Conservation (phyloP, 345 rosid genomes). For the Salix koriyanagi region DNA sequence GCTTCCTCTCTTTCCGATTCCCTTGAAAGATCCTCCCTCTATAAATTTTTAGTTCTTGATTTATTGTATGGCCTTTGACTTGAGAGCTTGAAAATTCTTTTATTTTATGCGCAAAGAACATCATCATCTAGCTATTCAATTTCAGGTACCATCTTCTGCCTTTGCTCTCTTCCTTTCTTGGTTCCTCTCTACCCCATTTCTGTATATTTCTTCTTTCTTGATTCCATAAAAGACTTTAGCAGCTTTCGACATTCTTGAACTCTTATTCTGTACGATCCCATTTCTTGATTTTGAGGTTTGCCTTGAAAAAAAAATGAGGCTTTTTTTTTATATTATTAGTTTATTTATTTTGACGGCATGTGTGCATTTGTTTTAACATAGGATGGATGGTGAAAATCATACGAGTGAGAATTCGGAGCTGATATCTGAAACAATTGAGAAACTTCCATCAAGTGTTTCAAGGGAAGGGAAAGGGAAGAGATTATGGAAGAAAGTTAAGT, state of each 20-base stretch:
- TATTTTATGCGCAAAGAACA: no score
- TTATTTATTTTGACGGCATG: background rate
- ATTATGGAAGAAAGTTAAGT: conserved; percentile 83
- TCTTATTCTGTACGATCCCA: background rate
- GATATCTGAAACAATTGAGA: conserved; percentile 43
- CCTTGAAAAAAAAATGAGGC: background rate
- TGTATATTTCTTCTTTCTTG: background rate
- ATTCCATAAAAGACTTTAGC: background rate
- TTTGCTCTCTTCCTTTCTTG: background rate
- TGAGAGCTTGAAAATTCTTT: background rate
- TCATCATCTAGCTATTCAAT: background rate
- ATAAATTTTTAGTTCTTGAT: no score
- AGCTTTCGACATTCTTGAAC: background rate
- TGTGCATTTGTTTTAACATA: conserved; percentile 15
- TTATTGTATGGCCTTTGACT: no score
- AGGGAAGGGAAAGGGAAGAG: conserved; percentile 70
- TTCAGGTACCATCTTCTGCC: background rate
- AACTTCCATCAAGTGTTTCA: conserved; percentile 22
- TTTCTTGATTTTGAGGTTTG: background rate
- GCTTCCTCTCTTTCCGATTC: background rate
- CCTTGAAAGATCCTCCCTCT: background rate
- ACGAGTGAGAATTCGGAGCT: conserved; percentile 19
- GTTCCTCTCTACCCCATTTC: background rate
- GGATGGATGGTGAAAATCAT: conserved; percentile 34
- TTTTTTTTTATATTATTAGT: no score